Percentiles rank a stretch among this genome's conserved stretches.
These are phyloP conservation scores for Pseudogymnoascus sp. DNA, from an alignment of 2,329 filamentous ascomycete genomes.

Conservation along the genomic window DNA sequence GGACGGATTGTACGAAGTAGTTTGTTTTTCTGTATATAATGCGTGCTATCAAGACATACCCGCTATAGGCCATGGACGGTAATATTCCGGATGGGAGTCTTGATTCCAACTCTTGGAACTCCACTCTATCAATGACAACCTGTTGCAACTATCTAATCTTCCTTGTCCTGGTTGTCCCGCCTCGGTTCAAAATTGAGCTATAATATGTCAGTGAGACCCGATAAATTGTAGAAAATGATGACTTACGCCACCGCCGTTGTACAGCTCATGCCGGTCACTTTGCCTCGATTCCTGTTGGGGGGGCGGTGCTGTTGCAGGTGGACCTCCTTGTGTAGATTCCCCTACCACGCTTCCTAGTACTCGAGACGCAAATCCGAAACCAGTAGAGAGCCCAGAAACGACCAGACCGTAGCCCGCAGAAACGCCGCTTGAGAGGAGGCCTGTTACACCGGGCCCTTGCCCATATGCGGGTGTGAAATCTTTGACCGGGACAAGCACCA, in stretches of 20 bases:
- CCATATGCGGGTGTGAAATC: conserved; percentile 53
- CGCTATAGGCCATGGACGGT: conserved; percentile 6
- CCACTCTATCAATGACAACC: conserved; percentile 8
- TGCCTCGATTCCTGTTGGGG: conserved; percentile 25
- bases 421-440: conserved; percentile 31
- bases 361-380: conserved; percentile 35
- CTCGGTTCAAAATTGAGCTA: conserved; percentile 19
- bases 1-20: not conserved
- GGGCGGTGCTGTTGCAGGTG: not conserved
- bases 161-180: conserved; percentile 13
- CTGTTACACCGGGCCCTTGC: conserved; percentile 22
- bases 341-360: conserved; percentile 33
- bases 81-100: conserved; percentile 7
- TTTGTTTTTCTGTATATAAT: conserved; percentile 7
- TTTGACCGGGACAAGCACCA: conserved; percentile 69
- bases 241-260: not conserved
- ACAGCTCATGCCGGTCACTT: conserved; percentile 11
- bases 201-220: not conserved
- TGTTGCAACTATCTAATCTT: conserved; percentile 10
- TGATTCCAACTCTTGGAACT: conserved; percentile 7
- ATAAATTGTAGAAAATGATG: not conserved
- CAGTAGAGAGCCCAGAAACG: conserved; percentile 36
- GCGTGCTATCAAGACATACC: conserved; percentile 9
- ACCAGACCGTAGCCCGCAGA: conserved; percentile 31
- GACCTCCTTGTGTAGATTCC: not conserved